phyloP scores from a whole-genome alignment of 129 eudicot species.

The Silybum marianum region DNA sequence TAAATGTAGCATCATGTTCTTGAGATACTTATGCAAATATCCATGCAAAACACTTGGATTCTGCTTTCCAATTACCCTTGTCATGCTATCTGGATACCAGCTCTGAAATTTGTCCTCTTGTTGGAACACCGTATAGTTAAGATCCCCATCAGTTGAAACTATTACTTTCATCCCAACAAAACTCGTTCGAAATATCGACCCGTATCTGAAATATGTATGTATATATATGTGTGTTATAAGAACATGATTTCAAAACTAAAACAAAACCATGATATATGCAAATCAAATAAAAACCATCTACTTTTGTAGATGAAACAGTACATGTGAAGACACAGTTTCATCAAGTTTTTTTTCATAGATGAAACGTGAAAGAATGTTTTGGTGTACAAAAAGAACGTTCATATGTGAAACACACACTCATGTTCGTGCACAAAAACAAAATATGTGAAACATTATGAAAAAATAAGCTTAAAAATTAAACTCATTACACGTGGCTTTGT shows the following conservation, averaged over 20 bases:
- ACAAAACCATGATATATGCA: not conserved
- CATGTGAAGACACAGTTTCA: too few species aligned
- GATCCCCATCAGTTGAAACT: conserved; percentile 76
- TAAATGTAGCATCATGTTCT: conserved; percentile 73
- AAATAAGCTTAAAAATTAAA: too few species aligned
- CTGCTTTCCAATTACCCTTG: conserved; percentile 65
- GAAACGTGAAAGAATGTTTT: too few species aligned
- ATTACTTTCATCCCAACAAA: conserved; percentile 72
- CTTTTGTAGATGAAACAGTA: too few species aligned
- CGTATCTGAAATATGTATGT: conserved; percentile 48
- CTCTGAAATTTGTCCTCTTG: conserved; percentile 73
- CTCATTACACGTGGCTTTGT: too few species aligned
- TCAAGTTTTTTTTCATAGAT: too few species aligned
- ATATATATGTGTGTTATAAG: not conserved
- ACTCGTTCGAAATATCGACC: conserved; percentile 70
- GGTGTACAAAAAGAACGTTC: too few species aligned
- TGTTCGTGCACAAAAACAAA: too few species aligned
- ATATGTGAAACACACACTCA: too few species aligned
- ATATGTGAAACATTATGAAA: too few species aligned
- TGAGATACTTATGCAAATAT: conserved; percentile 74
- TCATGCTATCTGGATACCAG: conserved; percentile 82
- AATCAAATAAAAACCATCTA: not conserved
- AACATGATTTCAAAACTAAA: not conserved
- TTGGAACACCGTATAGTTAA: conserved; percentile 65
- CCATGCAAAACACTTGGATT: conserved; percentile 81